Base-by-base conservation (phyloP, 371 early-diverging fungal genomes). In the Smittium mucronatum region DNA sequence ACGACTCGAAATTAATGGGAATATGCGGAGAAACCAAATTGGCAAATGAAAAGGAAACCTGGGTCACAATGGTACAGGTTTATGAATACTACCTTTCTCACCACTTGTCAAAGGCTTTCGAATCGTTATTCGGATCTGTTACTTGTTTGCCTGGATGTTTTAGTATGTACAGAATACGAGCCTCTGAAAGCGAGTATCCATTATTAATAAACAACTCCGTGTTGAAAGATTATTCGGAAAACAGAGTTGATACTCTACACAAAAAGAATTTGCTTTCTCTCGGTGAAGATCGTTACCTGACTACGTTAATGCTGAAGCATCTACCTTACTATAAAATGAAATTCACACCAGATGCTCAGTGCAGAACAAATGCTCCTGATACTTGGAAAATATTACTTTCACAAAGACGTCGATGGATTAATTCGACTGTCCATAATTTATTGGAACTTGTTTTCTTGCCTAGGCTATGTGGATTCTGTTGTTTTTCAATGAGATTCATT, bases 41-140 rank as follows among this genome's bases (percentile, higher is more conserved):
- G 58, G 88, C 87, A 1, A 94, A 94, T 80, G 92, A 93, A 78
- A 86, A 89, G 71, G 83, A 84, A 28, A 87, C 90, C 16, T 89
- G 89, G 88, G 93, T 93, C 25, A 96, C 98, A 0, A 95, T 95
- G 93, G 94, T 97, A 76, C 98, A 99, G 76, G 97, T 99, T 5
- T 96, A 93, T 80, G 94, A 94, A 74, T 96, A 98, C 86, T 99
- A 93, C 81, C 97, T 97, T 71, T 94, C 96, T 28, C 99, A 98
- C 82, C 97, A 97, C 75, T 77, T 97, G 74, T 88, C 92, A 59
- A 97, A 97, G 79, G 94, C 98, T 0, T 99, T 99, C 77, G 99
- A 99, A 80, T 93, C 94, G 5, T 84, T 99, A 65, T 99, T 99
- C 83, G 99, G 99, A 17, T 85, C 91, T 28, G 95, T 94, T 36